Evolutionary conservation across 148 eudicot genomes (phyloP).

Genomic region (Suaeda aralocaspica): DNA sequence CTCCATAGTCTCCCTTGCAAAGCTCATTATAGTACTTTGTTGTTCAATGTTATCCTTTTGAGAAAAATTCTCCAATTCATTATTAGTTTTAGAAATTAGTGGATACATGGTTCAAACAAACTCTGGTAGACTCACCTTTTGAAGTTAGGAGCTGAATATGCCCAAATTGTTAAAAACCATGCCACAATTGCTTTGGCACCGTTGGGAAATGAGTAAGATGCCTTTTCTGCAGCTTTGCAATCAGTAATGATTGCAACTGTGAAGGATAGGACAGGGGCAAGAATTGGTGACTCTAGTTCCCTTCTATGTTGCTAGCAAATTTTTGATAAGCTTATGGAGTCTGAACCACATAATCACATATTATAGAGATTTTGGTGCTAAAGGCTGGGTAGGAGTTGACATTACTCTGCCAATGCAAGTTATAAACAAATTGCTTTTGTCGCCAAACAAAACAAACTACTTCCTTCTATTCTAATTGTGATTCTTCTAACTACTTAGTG

Average conservation of each 20-base stretch:
- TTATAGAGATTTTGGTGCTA: neutral
- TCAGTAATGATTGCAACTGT: neutral
- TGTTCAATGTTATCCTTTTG: no score
- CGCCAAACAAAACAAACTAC: no score
- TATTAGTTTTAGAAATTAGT: no score
- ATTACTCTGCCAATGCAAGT: neutral
- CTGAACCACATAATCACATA: neutral
- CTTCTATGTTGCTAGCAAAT: neutral
- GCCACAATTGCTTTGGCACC: neutral
- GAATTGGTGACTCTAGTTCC: neutral
- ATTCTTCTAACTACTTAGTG: neutral
- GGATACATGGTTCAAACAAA: neutral
- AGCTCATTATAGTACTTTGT: no score
- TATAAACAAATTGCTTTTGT: no score
- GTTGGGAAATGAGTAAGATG: neutral
- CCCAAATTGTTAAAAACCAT: neutral
- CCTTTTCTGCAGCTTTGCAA: neutral
- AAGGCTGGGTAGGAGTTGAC: neutral
- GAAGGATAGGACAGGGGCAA: neutral
- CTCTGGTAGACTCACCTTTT: neutral
- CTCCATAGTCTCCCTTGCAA: no score
- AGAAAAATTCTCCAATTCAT: no score
- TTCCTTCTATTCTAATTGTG: neutral
- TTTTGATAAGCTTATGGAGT: neutral
- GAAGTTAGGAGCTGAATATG: neutral